Evolutionary conservation across 768 basidiomycete genomes (phyloP), one percentile per base, ranked within the genome.

Genomic region (Boletus pseudopeckii): DNA sequence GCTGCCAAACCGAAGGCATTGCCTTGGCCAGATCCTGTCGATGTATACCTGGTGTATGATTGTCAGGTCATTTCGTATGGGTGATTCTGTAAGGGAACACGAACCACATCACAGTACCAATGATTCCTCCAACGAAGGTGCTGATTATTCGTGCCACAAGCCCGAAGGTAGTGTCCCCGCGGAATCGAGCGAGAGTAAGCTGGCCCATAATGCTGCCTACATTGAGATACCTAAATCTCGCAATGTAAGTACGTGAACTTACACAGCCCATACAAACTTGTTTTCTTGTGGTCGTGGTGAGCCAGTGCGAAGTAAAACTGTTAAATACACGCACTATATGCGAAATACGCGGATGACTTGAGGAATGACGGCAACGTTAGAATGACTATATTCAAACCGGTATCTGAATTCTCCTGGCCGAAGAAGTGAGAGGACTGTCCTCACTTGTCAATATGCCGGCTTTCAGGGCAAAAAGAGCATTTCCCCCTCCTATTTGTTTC

Each of bases 141-240:
- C 81, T 81, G 5, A 78, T 36, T 22, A 88, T 76, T 52, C 89
- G 79, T 1, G 80, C 74, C 5, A 82, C 70, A 14, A 88, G 75
- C 2, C 80, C 85, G 54, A 86, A 86, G 0, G 80, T 77, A 0
- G 88, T 92, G 48, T 92, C 89, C 1, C 88, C 89, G 41, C 85
- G 77, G 62, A 88, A 90, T 17, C 88, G 80, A 9, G 84, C 74
- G 0, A 88, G 67, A 0, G 86, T 86, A 7, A 89, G 71, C 60
- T 90, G 89, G 0, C 81, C 87, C 84, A 90, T 89, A 63, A 90
- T 77, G 17, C 85, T 88, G 51, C 17, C 1, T 26, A 32, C 13
- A 5, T 45, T 58, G 30, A 55, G 50, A 40, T 30, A 52, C 39
- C 17, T 18, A 34, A n/a, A 24, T 5, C 18, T 36, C 17, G 28